Conservation (phyloP, 164 flowering plant genomes). For the Chimonanthus praecox region DNA sequence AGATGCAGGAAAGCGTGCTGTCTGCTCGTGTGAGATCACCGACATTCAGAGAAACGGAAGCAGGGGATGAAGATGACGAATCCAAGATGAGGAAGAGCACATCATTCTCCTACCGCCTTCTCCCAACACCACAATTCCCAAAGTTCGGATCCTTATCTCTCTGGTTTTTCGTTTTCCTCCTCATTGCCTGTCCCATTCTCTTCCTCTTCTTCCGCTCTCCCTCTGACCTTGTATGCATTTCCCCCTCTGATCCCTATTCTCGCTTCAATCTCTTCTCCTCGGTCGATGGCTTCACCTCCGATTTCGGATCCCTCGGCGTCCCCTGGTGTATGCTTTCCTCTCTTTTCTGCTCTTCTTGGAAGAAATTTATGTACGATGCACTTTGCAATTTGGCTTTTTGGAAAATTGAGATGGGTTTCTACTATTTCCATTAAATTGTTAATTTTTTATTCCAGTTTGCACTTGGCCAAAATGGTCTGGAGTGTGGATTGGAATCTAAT, state of each 20-base stretch:
- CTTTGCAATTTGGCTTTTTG: too few species aligned
- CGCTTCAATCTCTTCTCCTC: slow-evolving; percentile 40
- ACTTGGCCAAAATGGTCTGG: too few species aligned
- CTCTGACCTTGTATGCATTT: slow-evolving; percentile 40
- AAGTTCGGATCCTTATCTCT: background rate
- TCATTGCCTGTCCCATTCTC: slow-evolving; percentile 25
- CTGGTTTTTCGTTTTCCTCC: slow-evolving; percentile 9
- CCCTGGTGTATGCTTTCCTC: slow-evolving; percentile 80
- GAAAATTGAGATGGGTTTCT: too few species aligned
- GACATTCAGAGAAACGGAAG: slow-evolving; percentile 11
- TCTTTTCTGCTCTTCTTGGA: background rate
- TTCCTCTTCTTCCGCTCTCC: slow-evolving; percentile 27
- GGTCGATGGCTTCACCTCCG: slow-evolving; percentile 66
- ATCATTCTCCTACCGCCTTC: slow-evolving; percentile 24
- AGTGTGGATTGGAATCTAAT: too few species aligned
- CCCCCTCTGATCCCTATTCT: slow-evolving; percentile 26
- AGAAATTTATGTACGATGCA: too few species aligned
- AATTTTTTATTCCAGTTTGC: too few species aligned
- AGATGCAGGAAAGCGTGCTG: slow-evolving; percentile 51
- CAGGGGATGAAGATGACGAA: slow-evolving; percentile 40
- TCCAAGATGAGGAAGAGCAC: slow-evolving; percentile 63
- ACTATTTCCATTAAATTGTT: too few species aligned
- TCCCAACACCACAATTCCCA: slow-evolving; percentile 10
- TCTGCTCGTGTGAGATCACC: slow-evolving; percentile 43
- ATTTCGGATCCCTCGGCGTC: slow-evolving; percentile 86